Evolutionary conservation across 2,329 filamentous ascomycete genomes (phyloP).

Genomic region (Exutisphaerella laricina): DNA sequence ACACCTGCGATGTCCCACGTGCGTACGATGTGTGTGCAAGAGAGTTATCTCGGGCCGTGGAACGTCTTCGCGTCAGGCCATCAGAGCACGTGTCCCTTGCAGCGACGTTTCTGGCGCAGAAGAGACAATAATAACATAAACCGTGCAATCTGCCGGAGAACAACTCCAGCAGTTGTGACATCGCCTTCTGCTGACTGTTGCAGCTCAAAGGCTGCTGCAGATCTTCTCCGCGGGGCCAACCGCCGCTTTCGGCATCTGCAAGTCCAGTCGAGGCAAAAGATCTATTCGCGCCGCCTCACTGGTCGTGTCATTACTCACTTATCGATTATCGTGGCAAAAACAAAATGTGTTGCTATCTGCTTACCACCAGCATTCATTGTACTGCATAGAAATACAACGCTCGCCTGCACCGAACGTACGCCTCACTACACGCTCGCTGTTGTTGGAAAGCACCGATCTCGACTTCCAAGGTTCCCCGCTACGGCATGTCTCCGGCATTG

Average conservation of each 20-base stretch:
- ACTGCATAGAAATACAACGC: neutral
- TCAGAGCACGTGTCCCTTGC: neutral
- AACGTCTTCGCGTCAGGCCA: neutral
- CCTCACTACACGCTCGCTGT: too few species aligned
- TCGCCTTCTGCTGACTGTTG: neutral
- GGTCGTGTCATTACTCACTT: neutral
- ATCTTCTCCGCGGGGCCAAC: neutral
- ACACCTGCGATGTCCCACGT: too few species aligned
- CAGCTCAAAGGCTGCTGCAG: neutral
- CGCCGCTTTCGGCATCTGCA: constrained; percentile 1
- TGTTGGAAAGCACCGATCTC: too few species aligned
- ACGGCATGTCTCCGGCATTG: constrained; percentile 49
- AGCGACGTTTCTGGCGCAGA: neutral
- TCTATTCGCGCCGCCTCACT: too few species aligned
- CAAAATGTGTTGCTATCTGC: constrained; percentile 1
- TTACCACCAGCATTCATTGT: neutral
- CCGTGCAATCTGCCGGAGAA: too few species aligned
- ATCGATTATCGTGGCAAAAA: constrained; percentile 5
- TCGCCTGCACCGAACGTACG: too few species aligned
- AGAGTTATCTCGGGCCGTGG: neutral
- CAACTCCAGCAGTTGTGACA: neutral
- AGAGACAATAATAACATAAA: neutral
- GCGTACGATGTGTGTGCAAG: too few species aligned
- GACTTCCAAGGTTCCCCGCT: neutral
- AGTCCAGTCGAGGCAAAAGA: too few species aligned